Percentiles rank a stretch among this genome's conserved stretches.
These are phyloP conservation scores for Aspergillus carbonarius DNA, from an alignment of 2,329 filamentous ascomycete genomes.

Conservation along the genomic window DNA sequence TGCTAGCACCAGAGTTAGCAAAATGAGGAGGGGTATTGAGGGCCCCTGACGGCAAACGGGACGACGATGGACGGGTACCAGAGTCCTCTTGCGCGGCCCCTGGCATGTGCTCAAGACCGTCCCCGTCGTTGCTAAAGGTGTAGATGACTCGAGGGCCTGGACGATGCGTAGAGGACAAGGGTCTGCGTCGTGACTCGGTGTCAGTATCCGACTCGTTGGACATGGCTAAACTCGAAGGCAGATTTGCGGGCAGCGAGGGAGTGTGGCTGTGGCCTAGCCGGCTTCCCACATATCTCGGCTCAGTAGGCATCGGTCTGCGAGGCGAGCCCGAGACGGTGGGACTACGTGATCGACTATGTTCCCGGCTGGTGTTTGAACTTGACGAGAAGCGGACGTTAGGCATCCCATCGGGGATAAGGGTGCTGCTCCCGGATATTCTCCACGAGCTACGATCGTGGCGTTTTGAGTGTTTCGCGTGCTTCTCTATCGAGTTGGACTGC, in stretches of 20 bases:
- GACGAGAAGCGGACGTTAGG: background rate
- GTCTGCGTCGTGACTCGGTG: background rate
- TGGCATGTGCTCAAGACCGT: background rate
- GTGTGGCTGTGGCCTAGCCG: background rate
- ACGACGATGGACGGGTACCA: background rate
- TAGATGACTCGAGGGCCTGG: background rate
- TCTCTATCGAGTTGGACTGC: conserved; percentile 58
- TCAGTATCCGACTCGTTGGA: background rate
- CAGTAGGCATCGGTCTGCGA: background rate
- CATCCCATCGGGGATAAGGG: background rate
- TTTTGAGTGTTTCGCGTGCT: conserved; percentile 48
- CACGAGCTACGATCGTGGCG: conserved; percentile 27
- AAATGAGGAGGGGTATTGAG: background rate
- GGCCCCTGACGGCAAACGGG: background rate
- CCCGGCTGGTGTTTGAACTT: background rate
- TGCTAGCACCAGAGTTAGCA: background rate
- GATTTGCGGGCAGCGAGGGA: background rate
- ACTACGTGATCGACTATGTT: conserved; percentile 4
- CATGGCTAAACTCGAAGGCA: background rate
- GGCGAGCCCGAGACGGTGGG: background rate
- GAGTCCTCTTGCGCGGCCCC: background rate
- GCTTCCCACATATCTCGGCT: background rate
- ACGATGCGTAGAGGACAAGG: background rate
- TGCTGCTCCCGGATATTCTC: conserved; percentile 33
- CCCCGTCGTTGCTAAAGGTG: background rate